These are phyloP conservation scores for Sugiyamaella marilandica DNA, from an alignment of 805 yeast genomes.

Conservation along the genomic window DNA sequence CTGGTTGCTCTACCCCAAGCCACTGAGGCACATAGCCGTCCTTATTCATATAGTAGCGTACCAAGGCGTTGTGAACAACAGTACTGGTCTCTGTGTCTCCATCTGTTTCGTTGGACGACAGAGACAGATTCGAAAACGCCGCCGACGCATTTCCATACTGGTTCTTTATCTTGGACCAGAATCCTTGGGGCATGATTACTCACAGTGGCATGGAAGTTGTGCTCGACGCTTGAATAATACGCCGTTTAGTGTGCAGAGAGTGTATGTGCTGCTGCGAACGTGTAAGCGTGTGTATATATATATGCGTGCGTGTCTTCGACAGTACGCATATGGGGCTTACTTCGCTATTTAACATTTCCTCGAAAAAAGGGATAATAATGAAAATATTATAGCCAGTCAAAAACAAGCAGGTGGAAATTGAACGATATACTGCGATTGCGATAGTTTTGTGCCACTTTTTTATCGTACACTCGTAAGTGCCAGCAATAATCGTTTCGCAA, in stretches of 20 bases:
- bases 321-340: background rate
- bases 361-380: too few species aligned
- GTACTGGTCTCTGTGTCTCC: conserved; percentile 42
- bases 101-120: conserved; percentile 36
- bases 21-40: conserved; percentile 29
- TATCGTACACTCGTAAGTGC: background rate
- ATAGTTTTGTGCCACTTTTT: background rate
- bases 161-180: conserved; percentile 30
- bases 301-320: background rate
- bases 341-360: background rate
- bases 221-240: too few species aligned
- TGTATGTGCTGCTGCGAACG: background rate
- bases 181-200: conserved; percentile 1
- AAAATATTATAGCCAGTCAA: too few species aligned
- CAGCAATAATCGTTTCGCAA: too few species aligned
- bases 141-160: conserved; percentile 25
- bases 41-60: conserved; percentile 35
- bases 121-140: conserved; percentile 26
- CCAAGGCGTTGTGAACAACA: conserved; percentile 42
- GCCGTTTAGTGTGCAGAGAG: too few species aligned
- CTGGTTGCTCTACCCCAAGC: conserved; percentile 25
- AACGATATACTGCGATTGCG: background rate
- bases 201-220: too few species aligned
- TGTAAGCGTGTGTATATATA: background rate
- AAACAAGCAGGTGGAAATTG: too few species aligned